Conservation (phyloP, 2,329 filamentous ascomycete species). For the Penicillium paneum region DNA sequence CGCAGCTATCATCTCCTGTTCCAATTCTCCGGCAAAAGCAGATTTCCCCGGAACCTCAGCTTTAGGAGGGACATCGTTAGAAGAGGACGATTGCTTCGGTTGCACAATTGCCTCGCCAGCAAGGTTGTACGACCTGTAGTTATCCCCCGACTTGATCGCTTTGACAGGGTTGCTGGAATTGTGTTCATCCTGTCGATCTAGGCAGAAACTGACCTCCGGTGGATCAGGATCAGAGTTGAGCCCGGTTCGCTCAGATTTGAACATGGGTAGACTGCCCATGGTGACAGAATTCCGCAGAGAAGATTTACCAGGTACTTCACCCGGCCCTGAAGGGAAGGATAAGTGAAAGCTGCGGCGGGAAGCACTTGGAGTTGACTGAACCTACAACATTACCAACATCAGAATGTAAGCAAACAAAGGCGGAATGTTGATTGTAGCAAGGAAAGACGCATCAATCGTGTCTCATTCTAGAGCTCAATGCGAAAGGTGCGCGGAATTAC, state of each 20-base stretch:
- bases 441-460: conserved; percentile 26
- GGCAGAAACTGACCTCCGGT: neutral
- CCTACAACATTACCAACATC: conserved; percentile 36
- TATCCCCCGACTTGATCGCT: conserved; percentile 6
- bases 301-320: conserved; percentile 12
- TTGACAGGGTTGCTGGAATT: conserved; percentile 6
- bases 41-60: neutral
- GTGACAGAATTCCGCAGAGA: conserved; percentile 23
- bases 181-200: conserved; percentile 8
- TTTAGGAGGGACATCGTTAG: neutral
- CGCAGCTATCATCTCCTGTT: conserved; percentile 23
- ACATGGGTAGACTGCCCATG: conserved; percentile 24
- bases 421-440: conserved; percentile 7
- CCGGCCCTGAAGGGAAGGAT: conserved; percentile 16
- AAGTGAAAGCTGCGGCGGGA: conserved; percentile 27
- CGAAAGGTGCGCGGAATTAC: conserved; percentile 27
- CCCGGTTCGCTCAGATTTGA: conserved; percentile 17
- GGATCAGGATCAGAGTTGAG: conserved; percentile 4
- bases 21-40: conserved; percentile 13
- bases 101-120: neutral
- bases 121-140: neutral
- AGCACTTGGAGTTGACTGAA: conserved; percentile 25
- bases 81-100: neutral
- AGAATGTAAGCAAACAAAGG: conserved; percentile 22
- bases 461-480: conserved; percentile 28